phyloP scores from a whole-genome alignment of 345 rosid species.

The Syzygium aromaticum region DNA sequence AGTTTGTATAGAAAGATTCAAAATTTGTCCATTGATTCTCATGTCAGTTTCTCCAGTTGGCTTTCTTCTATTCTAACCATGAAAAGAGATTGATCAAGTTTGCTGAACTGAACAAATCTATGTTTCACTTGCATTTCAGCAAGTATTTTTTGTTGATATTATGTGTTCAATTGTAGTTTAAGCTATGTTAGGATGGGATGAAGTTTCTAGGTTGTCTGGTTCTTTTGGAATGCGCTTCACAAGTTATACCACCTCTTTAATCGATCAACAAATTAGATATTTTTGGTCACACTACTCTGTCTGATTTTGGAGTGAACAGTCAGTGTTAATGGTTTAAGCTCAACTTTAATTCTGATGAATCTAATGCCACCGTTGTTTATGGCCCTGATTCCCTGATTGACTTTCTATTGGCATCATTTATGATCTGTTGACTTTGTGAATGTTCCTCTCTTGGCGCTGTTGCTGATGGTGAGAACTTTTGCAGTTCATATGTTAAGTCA shows the following conservation, averaged over 20 bases:
- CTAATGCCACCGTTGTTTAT: background rate
- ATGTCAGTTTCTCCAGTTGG: background rate
- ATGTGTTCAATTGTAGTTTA: background rate
- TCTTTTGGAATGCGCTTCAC: background rate
- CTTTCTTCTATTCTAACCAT: background rate
- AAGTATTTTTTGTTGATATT: background rate
- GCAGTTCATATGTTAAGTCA: background rate
- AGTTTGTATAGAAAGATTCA: background rate
- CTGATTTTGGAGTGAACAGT: background rate
- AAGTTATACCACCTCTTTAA: background rate
- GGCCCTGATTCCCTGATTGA: background rate
- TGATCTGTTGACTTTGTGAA: background rate
- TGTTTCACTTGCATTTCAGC: background rate
- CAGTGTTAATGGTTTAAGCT: background rate
- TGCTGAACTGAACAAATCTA: background rate
- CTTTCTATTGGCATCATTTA: background rate
- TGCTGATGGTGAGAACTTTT: background rate
- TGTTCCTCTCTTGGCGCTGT: background rate
- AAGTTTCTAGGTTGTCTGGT: background rate
- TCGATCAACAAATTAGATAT: background rate
- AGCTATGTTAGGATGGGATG: background rate
- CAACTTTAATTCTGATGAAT: background rate
- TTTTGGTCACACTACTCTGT: background rate
- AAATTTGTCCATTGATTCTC: background rate
- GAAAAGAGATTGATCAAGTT: background rate